Evolutionary conservation across 306 rosid genomes (phyloP).

Genomic region (Dryas alaskensis): DNA sequence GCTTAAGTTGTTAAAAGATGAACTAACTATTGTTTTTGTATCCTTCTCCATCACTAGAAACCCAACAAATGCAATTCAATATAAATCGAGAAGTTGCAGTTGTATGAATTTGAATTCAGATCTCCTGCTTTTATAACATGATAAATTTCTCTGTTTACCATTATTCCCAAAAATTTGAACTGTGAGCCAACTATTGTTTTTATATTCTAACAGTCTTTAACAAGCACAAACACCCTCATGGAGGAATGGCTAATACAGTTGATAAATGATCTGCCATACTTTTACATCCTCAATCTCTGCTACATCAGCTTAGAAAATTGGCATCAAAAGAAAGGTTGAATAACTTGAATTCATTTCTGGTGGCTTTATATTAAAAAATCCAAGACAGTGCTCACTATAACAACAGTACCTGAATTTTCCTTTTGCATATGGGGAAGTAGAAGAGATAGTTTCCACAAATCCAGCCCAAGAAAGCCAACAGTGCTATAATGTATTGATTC

Average conservation of each 20-base stretch:
- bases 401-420: slow-evolving; percentile 6
- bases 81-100: not conserved
- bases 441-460: not conserved
- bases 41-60: not conserved
- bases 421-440: not conserved
- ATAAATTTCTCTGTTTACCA: not conserved
- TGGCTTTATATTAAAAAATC: not conserved
- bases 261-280: not conserved
- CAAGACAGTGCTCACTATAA: not conserved
- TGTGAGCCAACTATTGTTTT: not conserved
- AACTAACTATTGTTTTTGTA: not conserved
- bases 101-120: not conserved
- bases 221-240: slow-evolving; percentile 1
- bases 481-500: not conserved
- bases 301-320: not conserved
- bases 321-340: slow-evolving; percentile 2
- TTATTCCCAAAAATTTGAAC: not conserved
- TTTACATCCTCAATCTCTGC: slow-evolving; percentile 6
- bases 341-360: not conserved
- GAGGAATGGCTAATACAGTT: not conserved
- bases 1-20: not conserved
- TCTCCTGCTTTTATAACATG: not conserved
- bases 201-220: not conserved
- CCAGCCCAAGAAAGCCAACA: not conserved
- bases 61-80: not conserved